Conservation (phyloP, 2,329 filamentous ascomycete genomes). For the Orbilia javanica region DNA sequence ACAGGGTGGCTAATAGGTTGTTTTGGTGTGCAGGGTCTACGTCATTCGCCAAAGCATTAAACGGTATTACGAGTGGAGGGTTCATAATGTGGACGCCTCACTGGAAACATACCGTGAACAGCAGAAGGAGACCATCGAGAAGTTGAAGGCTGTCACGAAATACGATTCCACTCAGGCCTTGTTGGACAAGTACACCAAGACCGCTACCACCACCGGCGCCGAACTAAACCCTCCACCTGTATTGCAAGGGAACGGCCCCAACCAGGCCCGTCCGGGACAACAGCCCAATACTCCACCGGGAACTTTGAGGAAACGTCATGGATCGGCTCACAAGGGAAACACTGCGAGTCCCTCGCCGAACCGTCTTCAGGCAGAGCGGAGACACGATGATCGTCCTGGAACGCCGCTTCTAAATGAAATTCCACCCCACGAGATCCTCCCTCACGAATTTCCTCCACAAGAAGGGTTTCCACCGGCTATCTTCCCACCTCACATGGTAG, state of each 20-base stretch:
- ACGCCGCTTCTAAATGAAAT: conserved; percentile 25
- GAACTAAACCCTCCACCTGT: conserved; percentile 63
- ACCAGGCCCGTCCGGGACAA: conserved; percentile 23
- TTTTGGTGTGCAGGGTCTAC: conserved; percentile 76
- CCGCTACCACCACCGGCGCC: conserved; percentile 63
- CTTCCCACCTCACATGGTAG: conserved; percentile 32
- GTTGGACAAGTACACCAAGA: conserved; percentile 86
- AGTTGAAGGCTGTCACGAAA: conserved; percentile 92
- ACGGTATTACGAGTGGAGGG: conserved; percentile 83
- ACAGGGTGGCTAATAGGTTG: conserved; percentile 25
- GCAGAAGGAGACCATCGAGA: conserved; percentile 87
- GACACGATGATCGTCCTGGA: conserved; percentile 25
- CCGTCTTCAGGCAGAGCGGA: conserved; percentile 17
- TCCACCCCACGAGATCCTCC: background rate
- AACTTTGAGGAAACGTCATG: conserved; percentile 60
- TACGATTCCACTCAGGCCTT: conserved; percentile 95
- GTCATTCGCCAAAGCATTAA: conserved; percentile 75
- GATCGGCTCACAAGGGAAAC: conserved; percentile 53
- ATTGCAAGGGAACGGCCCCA: conserved; percentile 41
- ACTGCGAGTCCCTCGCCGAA: background rate
- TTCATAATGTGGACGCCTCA: conserved; percentile 75
- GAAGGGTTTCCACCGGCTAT: conserved; percentile 59
- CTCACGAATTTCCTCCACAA: conserved; percentile 35
- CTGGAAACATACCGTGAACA: conserved; percentile 82
- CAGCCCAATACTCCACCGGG: conserved; percentile 51